Conservation (phyloP, 345 rosid genomes). For the Aethionema arabicum region DNA sequence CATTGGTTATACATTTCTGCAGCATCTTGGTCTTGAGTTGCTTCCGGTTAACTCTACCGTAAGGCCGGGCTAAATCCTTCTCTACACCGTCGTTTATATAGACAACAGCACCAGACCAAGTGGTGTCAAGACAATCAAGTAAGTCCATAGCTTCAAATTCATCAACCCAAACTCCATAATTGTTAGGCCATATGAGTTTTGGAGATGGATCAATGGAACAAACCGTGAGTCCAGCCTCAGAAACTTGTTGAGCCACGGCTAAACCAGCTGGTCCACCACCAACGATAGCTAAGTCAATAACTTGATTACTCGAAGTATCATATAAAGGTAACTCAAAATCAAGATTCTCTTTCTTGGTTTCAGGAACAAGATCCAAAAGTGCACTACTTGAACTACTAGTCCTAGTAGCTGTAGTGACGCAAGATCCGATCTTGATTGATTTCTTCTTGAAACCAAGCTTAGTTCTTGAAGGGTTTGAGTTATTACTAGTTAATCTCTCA, state of each 20-base stretch:
- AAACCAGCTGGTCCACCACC: conserved; percentile 99
- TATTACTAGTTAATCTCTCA: conserved; percentile 42
- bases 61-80: conserved; percentile 78
- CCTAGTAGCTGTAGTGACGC: not conserved
- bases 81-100: conserved; percentile 50
- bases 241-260: conserved; percentile 94
- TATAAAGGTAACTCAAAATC: conserved; percentile 83
- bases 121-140: conserved; percentile 91
- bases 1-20: conserved; percentile 75
- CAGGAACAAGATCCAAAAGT: conserved; percentile 89
- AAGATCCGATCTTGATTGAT: conserved; percentile 29
- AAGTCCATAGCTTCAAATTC: conserved; percentile 97
- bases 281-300: conserved; percentile 85
- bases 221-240: conserved; percentile 90
- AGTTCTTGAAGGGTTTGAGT: conserved; percentile 43
- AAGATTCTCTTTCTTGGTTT: conserved; percentile 81
- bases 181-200: conserved; percentile 93
- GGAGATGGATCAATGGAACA: conserved; percentile 91
- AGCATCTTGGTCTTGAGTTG: conserved; percentile 92
- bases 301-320: conserved; percentile 56
- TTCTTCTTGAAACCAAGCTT: conserved; percentile 51
- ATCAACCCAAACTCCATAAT: conserved; percentile 98
- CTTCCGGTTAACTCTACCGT: conserved; percentile 94
- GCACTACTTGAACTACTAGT: conserved; percentile 52
- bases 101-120: conserved; percentile 96